phyloP scores from a whole-genome alignment of 1,139 yeast species.

The Arxiozyma slooffiae region DNA sequence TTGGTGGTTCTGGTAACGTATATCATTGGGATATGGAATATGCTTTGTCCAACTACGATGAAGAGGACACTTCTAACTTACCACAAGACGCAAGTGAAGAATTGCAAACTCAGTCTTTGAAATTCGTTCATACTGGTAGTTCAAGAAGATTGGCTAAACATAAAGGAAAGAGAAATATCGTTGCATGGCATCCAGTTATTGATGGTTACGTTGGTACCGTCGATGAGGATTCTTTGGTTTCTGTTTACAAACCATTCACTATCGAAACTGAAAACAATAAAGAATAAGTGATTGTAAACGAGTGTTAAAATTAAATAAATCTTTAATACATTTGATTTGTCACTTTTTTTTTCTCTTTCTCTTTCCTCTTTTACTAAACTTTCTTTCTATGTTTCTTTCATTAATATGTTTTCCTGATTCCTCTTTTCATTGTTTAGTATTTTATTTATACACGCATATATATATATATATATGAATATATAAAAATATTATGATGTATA shows the following conservation, averaged over 20 bases:
- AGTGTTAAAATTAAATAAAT: background rate
- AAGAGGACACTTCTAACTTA: conserved; percentile 21
- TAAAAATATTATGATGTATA: no score
- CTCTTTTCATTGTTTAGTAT: background rate
- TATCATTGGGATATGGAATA: conserved; percentile 30
- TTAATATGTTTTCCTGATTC: background rate
- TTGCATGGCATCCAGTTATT: conserved; percentile 22
- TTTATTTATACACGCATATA: background rate
- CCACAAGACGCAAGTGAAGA: conserved; percentile 18
- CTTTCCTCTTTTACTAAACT: background rate
- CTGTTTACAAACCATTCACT: conserved; percentile 21
- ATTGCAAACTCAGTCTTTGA: conserved; percentile 18
- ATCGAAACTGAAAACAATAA: conserved; percentile 3
- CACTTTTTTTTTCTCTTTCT: background rate
- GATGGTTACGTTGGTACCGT: conserved; percentile 23
- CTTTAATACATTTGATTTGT: no score
- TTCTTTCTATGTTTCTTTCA: background rate
- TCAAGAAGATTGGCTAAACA: conserved; percentile 14
- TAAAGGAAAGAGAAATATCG: conserved; percentile 18
- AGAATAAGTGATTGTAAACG: background rate
- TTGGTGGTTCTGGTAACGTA: conserved; percentile 28
- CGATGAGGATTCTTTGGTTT: conserved; percentile 22
- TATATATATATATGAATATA: no score
- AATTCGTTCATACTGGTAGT: conserved; percentile 24
- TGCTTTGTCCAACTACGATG: conserved; percentile 20